Base-by-base conservation (phyloP, 2,329 filamentous ascomycete species). In the Colletotrichum godetiae region DNA sequence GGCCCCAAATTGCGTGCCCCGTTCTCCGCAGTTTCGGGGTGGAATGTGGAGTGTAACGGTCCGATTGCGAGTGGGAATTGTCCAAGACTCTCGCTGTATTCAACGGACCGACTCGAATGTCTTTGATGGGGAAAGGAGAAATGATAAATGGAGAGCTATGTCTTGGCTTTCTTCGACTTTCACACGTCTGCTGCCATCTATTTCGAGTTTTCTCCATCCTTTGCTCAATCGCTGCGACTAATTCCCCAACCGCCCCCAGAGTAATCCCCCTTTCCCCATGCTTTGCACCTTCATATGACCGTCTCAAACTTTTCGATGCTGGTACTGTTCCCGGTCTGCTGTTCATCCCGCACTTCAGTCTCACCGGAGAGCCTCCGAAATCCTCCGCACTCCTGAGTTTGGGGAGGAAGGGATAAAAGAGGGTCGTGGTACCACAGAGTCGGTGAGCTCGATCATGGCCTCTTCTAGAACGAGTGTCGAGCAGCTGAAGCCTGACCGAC, bases 61-160 rank as follows among this genome's bases (percentile, higher is more conserved):
- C 71, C 71, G 67, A 73, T 71, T 66, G 35, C 33, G 33, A 53
- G 33, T 52, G 37, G 60, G 56, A 49, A 31, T 33, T 13, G 35
- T 19, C 56, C 61, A 55, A 61, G 46, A 2, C 46, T n/a, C 49
- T 73, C 71, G 71, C 71, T 73, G 49, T 66, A 73, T 35, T 35
- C 56, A 66, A 71, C 67, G 71, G 71, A 61, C 71, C 71, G 71
- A 73, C 35, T 73, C 46, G 33, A 60, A 57, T 42, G 67, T 52
- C 49, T n/a, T 52, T 70, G 33, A 63, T 71, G 67, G 71, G n/a
- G 67, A 57, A 66, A 37, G 12, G 13, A 19, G 15, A 52, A 31
- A 53, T 56, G 46, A 61, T 61, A 70, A 53, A 29, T 73, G 71
- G 71, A 57, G 55, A 57, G 61, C 37, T 10, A 42, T 33, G 71